phyloP scores from a whole-genome alignment of 345 rosid genomes.

The Stellera chamaejasme region DNA sequence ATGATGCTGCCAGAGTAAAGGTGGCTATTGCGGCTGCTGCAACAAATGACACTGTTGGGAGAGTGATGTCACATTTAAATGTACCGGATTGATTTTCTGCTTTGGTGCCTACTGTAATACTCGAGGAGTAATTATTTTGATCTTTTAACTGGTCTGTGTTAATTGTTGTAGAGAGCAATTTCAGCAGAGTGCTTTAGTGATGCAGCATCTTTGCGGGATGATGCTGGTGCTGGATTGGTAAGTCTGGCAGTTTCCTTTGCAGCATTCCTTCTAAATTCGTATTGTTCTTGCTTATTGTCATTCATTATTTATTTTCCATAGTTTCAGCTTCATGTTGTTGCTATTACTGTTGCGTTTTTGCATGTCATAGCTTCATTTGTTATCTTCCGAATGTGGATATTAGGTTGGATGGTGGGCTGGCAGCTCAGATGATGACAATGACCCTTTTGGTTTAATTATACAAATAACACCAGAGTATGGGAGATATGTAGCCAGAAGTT shows the following conservation, averaged over 20 bases:
- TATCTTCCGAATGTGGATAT: slow-evolving; percentile 11
- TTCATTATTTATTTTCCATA: too few species aligned
- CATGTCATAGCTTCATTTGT: neutral
- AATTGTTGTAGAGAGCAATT: slow-evolving; percentile 54
- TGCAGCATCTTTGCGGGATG: slow-evolving; percentile 71
- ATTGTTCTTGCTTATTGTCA: too few species aligned
- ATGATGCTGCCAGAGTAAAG: slow-evolving; percentile 76
- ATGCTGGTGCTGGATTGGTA: slow-evolving; percentile 91
- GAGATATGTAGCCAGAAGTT: slow-evolving; percentile 81
- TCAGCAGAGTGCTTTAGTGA: slow-evolving; percentile 68
- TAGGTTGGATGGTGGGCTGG: slow-evolving; percentile 99
- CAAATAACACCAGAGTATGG: slow-evolving; percentile 94
- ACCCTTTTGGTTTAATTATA: slow-evolving; percentile 82
- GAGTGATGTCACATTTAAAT: slow-evolving; percentile 50
- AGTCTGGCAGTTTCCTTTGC: slow-evolving; percentile 15
- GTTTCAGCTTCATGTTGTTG: too few species aligned
- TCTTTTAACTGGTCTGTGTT: slow-evolving; percentile 8
- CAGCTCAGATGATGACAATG: slow-evolving; percentile 56
- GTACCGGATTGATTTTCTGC: slow-evolving; percentile 27
- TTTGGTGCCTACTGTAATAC: neutral
- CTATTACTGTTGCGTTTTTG: neutral
- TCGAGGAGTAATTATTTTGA: neutral
- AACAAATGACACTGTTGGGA: slow-evolving; percentile 66
- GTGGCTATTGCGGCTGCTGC: slow-evolving; percentile 92
- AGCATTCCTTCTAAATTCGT: neutral